These are phyloP conservation scores for Fusarium torulosum DNA, from an alignment of 2,329 filamentous ascomycete genomes.

Conservation along the genomic window DNA sequence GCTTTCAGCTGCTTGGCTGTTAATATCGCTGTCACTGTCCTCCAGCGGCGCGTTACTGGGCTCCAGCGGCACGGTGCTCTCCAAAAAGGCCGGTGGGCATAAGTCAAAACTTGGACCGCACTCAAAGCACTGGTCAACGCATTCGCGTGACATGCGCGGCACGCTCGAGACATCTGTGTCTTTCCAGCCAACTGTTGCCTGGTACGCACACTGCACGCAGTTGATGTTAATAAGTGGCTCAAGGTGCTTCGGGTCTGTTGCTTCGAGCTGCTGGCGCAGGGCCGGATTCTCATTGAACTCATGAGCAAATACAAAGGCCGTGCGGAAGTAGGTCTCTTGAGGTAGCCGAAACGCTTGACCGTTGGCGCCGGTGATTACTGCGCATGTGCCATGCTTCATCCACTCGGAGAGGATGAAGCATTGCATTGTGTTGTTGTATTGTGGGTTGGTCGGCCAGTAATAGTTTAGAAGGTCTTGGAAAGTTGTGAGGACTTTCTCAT, in stretches of 20 bases:
- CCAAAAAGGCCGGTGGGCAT: not conserved
- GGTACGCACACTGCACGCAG: conserved; percentile 1
- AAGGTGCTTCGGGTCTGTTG: not conserved
- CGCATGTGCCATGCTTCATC: conserved; percentile 14
- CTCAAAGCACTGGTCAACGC: conserved; percentile 1
- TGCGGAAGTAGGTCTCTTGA: conserved; percentile 7
- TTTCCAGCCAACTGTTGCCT: not conserved
- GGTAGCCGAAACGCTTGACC: not conserved
- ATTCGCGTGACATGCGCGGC: not conserved
- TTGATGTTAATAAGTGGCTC: not conserved
- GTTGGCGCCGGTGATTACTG: not conserved
- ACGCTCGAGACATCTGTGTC: conserved; percentile 3
- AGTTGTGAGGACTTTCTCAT: not conserved
- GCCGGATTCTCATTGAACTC: not conserved
- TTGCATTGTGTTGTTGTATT: conserved; percentile 7
- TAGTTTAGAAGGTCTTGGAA: not conserved
- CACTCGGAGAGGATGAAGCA: conserved; percentile 12
- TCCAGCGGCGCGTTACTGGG: not conserved
- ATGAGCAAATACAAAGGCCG: not conserved
- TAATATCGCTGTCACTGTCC: not conserved
- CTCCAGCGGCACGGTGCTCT: not conserved
- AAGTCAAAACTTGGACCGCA: not conserved
- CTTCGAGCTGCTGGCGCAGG: not conserved
- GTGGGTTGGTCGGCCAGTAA: conserved; percentile 5
- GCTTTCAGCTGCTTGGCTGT: no score